Evolutionary conservation across 441 rosid species (phyloP), one percentile per base, ranked within the genome.

Genomic region (Gossypium laxum): DNA sequence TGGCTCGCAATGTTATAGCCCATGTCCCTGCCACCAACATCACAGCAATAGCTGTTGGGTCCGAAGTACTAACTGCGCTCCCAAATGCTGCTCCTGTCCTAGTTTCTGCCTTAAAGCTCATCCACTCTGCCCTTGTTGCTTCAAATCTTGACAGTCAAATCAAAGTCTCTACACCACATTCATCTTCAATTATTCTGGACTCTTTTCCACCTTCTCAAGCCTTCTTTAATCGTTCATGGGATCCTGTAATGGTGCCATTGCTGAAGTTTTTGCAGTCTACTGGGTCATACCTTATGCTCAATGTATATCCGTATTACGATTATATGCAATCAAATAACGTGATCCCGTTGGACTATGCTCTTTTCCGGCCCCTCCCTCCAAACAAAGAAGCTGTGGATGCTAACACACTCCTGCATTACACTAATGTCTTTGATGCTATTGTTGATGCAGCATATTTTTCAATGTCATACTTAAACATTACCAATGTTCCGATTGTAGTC

Each of bases 191-290:
- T 41, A 93, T 93, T 76, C 87, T 93, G 12, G 96, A 93, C 76
- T 89, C 98, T 5, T 93, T 93, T 75, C 98, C 98, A 26, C 98
- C 98, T 59, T 93, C 98, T 43, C 98, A 93, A 77, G 97, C 98
- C 41, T 93, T 93, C 87, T 93, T 93, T 76, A 93, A 93, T 74
- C 90, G 88, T 41, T 72, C 93, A 6, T 89, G 91, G 97, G 89
- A 90, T 56, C 91, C 95, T 0, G 91, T 91, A 26, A 85, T 93
- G 85, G 88, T 87, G 41, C 93, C 98, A 26, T 82, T 93, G 80
- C 87, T 93, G 57, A 85, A 87, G 34, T 91, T 90, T 76, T 83
- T 93, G 60, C 90, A 85, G 76, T 87, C 95, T 10, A 90, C 97
- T 0, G 88, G 90, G 1, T 87, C 98, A 0, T 86, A 84, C 17